Evolutionary conservation across 2,329 filamentous ascomycete species (phyloP), one percentile per base, ranked within the genome.

Genomic region (Beauveria australis): DNA sequence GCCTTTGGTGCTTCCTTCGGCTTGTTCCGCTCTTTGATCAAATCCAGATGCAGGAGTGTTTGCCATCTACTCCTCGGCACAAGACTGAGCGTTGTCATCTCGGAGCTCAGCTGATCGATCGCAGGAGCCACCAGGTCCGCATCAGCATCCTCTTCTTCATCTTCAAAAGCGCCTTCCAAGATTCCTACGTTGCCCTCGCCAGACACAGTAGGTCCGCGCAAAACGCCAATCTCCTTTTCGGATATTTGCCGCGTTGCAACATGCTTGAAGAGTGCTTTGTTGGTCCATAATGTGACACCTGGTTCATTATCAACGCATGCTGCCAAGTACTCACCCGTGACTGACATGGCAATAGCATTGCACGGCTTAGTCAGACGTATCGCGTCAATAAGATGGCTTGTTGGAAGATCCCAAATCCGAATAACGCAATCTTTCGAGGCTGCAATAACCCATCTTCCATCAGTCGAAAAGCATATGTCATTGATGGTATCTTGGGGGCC

Each of bases 201-300:
- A 18, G 92, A 95, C 3, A 84, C 84, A 0, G 89, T 92, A 0
- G 92, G 92, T 2, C 81, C 82, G 5, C 80, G 75, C 19, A 91
- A 81, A 14, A 84, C 76, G 8, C 78, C 78, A 48, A 96, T 84
- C 52, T 91, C 86, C 59, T 84, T 81, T 64, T 95, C 91, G 3
- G 89, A 87, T 62, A 99, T 89, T 67, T 94, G 90, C 22, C 89
- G 82, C 1, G 92, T 95, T 0, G 92, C 88, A 0, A 96, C 86
- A 67, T 96, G 92, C 60, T 87, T 89, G 78, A 96, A 99, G 1
- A 97, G 79, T 0, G 89, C 88, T 69, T 90, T 90, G 75, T 99
- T 99, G 24, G 91, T 97, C 93, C 94, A 99, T 53, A 99, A 84
- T 66, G 91, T 88, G n/a, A 99, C 88, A 14, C 94, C 94, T 1